These are phyloP conservation scores for Fusarium mundagurra DNA, from an alignment of 2,329 filamentous ascomycete species.

Conservation along the genomic window DNA sequence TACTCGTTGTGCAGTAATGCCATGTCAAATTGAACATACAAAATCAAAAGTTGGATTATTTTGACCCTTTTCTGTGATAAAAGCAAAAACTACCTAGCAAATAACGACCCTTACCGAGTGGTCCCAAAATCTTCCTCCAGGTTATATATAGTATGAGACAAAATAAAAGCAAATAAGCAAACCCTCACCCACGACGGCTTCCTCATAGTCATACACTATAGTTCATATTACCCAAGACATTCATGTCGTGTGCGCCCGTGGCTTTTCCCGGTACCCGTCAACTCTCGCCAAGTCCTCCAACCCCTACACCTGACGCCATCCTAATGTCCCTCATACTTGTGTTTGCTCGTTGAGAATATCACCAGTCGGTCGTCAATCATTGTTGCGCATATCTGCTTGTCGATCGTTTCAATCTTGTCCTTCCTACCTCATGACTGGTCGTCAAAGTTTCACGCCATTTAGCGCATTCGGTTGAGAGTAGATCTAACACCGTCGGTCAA, in stretches of 20 bases:
- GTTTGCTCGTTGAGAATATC: conserved; percentile 32
- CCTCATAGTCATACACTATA: conserved; percentile 43
- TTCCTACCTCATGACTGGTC: conserved; percentile 24
- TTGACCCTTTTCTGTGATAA: conserved; percentile 7
- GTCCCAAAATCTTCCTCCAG: conserved; percentile 12
- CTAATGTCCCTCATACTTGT: conserved; percentile 30
- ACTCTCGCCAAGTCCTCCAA: conserved; percentile 34
- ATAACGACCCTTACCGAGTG: background rate
- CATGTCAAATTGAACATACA: conserved; percentile 12
- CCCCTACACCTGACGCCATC: conserved; percentile 28
- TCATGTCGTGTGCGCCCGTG: conserved; percentile 22
- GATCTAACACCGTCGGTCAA: conserved; percentile 52
- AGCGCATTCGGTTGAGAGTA: conserved; percentile 30
- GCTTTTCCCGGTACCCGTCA: conserved; percentile 25
- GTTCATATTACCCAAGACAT: conserved; percentile 42
- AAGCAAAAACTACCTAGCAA: background rate
- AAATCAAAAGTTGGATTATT: conserved; percentile 35
- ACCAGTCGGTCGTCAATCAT: conserved; percentile 38
- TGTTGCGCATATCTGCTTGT: conserved; percentile 20
- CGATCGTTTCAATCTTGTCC: conserved; percentile 29
- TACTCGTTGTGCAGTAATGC: conserved; percentile 28
- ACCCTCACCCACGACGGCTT: conserved; percentile 4
- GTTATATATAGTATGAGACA: conserved; percentile 23
- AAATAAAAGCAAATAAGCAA: conserved; percentile 23
- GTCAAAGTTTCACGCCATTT: conserved; percentile 22